These are phyloP conservation scores for Dactylellina drechsleri DNA, from an alignment of 2,329 filamentous ascomycete genomes.

Conservation along the genomic window DNA sequence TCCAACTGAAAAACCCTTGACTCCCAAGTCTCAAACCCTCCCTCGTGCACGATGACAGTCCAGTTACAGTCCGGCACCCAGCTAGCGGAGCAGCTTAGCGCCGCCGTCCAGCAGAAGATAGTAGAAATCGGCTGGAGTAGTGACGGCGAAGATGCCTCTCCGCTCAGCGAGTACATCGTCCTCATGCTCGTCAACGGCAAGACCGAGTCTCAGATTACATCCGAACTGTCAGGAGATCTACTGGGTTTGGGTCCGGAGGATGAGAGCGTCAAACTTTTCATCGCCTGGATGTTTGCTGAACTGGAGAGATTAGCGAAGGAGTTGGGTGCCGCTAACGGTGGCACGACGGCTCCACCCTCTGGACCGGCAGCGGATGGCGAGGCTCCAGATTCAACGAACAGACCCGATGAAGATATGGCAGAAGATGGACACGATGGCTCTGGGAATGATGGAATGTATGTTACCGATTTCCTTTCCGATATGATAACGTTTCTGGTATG, in stretches of 20 bases:
- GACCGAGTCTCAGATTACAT: slow-evolving; percentile 86
- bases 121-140: slow-evolving; percentile 92
- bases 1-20: not conserved
- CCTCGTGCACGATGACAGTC: slow-evolving; percentile 73
- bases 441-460: slow-evolving; percentile 70
- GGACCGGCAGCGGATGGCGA: slow-evolving; percentile 28
- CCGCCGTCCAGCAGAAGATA: slow-evolving; percentile 87
- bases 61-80: slow-evolving; percentile 81
- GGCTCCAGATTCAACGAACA: slow-evolving; percentile 59
- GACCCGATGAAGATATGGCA: slow-evolving; percentile 79
- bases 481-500: slow-evolving; percentile 4
- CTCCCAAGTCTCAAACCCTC: slow-evolving; percentile 13
- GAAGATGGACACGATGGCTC: slow-evolving; percentile 64
- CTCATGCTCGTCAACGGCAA: slow-evolving; percentile 97
- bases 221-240: slow-evolving; percentile 87
- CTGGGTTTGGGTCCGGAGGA: slow-evolving; percentile 85
- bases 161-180: slow-evolving; percentile 93
- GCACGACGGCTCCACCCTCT: slow-evolving; percentile 59
- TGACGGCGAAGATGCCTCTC: slow-evolving; percentile 80
- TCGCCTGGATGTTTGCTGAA: slow-evolving; percentile 92
- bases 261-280: slow-evolving; percentile 81
- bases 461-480: slow-evolving; percentile 53
- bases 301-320: slow-evolving; percentile 74
- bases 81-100: slow-evolving; percentile 82
- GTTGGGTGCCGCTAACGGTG: slow-evolving; percentile 65